Evolutionary conservation across 495 filamentous ascomycete genomes (phyloP).

Genomic region (Podospora pseudoanserina): DNA sequence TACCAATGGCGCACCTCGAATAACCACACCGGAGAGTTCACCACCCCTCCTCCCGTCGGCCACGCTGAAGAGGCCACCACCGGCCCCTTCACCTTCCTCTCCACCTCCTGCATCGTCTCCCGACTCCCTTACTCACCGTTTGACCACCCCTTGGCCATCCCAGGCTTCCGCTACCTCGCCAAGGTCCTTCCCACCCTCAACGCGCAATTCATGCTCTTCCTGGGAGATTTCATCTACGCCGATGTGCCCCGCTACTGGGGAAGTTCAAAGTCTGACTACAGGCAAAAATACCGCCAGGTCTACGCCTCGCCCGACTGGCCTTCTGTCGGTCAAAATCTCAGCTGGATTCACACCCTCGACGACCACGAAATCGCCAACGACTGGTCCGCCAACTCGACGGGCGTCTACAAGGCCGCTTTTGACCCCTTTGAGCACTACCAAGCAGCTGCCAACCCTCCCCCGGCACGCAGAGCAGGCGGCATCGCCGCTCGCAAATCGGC

Average conservation of each 20-base stretch:
- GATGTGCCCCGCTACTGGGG: constrained; percentile 83
- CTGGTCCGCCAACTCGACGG: constrained; percentile 72
- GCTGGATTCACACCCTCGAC: constrained; percentile 94
- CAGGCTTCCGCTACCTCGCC: constrained; percentile 68
- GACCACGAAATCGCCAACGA: constrained; percentile 96
- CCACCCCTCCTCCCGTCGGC: constrained; percentile 62
- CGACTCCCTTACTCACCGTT: constrained; percentile 83
- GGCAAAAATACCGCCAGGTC: constrained; percentile 85
- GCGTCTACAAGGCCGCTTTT: constrained; percentile 68
- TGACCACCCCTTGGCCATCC: constrained; percentile 74
- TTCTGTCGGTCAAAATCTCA: constrained; percentile 62
- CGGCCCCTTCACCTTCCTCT: constrained; percentile 77
- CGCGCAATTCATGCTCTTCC: constrained; percentile 91
- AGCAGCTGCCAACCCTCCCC: constrained; percentile 74
- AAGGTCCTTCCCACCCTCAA: constrained; percentile 59
- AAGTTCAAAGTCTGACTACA: constrained; percentile 66
- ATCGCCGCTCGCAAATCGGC: constrained; percentile 43
- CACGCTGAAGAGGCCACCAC: constrained; percentile 52
- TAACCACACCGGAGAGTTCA: constrained; percentile 72
- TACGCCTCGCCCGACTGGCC: constrained; percentile 92
- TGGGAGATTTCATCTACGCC: constrained; percentile 98
- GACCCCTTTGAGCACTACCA: constrained; percentile 90
- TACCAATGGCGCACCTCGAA: constrained; percentile 84
- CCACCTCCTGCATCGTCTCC: constrained; percentile 85
- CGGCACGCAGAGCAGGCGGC: constrained; percentile 40